phyloP scores from a whole-genome alignment of 1,139 yeast species.

The Saccharomycopsis crataegensis region DNA sequence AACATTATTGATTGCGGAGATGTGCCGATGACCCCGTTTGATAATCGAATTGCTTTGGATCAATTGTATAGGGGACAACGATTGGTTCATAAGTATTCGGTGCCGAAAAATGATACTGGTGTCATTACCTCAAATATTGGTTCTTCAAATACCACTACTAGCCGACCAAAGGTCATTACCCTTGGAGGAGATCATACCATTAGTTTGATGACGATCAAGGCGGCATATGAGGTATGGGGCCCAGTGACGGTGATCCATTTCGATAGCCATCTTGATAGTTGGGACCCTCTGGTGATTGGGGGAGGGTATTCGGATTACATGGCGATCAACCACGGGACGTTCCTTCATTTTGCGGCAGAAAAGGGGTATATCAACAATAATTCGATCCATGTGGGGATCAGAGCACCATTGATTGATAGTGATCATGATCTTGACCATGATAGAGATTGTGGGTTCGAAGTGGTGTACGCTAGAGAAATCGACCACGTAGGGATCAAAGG shows the following conservation, averaged over 20 bases:
- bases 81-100: slow-evolving; percentile 21
- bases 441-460: slow-evolving; percentile 38
- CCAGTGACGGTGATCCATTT: slow-evolving; percentile 44
- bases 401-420: slow-evolving; percentile 42
- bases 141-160: slow-evolving; percentile 24
- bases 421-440: slow-evolving; percentile 39
- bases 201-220: slow-evolving; percentile 41
- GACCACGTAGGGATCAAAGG: slow-evolving; percentile 35
- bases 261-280: slow-evolving; percentile 54
- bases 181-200: slow-evolving; percentile 57
- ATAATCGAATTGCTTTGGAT: slow-evolving; percentile 39
- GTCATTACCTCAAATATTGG: too few species aligned
- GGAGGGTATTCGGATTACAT: slow-evolving; percentile 51
- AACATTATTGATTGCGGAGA: slow-evolving; percentile 38
- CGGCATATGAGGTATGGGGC: slow-evolving; percentile 41
- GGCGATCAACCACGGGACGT: slow-evolving; percentile 48
- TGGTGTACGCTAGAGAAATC: slow-evolving; percentile 41
- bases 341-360: slow-evolving; percentile 52
- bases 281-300: slow-evolving; percentile 50
- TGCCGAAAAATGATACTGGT: too few species aligned
- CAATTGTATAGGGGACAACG: slow-evolving; percentile 41
- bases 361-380: slow-evolving; percentile 40
- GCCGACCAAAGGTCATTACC: slow-evolving; percentile 36
- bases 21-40: slow-evolving; percentile 43
- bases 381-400: slow-evolving; percentile 45